Base-by-base conservation (phyloP, 148 eudicot species). In the Chenopodium album region DNA sequence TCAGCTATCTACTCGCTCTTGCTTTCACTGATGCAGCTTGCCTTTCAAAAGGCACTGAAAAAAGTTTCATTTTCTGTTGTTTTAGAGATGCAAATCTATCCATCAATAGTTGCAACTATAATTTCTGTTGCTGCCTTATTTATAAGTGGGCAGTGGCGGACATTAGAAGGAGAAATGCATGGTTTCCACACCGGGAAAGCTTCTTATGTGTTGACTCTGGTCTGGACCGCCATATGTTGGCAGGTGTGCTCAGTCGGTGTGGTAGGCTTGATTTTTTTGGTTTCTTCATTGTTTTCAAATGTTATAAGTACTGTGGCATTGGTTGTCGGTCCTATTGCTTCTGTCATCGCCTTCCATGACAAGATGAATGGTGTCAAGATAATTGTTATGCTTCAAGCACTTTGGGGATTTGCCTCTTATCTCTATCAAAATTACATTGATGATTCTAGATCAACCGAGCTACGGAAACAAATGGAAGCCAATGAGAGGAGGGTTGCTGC, bases 401-500 rank as follows among this genome's bases (percentile, higher is more conserved):
- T 92, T 74, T 95, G 96, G 94, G 98, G 98, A 1, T 90, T 93
- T 60, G 85, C 89, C 14, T 82, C 94, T 68, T 95, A 95, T 56
- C 87, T 92, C 9, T 91, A 94, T 82, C 98, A 95, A 89, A 92
- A 94, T 72, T 94, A 91, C 89, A 84, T 95, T 20, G 98, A 95
- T 47, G 95, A 93, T 79, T 20, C 78, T 37, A 69, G 81, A 59
- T 71, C 59, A 28, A 80, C 79, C 0, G 60, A 70, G 22, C 46
- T 74, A 44, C 52, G 76, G 10, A 76, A 73, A 80, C 65, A 80
- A 71, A 62, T 16, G 37, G 83, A 79, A 17, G 73, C 77, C 48
- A 76, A 34, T 67, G 82, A 68, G 70, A 75, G 19, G 26, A 79
- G 79, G 71, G 79, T 74, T 56, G 79, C 79, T 79, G 80, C 82